Base-by-base conservation (phyloP, 129 eudicot genomes). In the Glebionis coronaria region DNA sequence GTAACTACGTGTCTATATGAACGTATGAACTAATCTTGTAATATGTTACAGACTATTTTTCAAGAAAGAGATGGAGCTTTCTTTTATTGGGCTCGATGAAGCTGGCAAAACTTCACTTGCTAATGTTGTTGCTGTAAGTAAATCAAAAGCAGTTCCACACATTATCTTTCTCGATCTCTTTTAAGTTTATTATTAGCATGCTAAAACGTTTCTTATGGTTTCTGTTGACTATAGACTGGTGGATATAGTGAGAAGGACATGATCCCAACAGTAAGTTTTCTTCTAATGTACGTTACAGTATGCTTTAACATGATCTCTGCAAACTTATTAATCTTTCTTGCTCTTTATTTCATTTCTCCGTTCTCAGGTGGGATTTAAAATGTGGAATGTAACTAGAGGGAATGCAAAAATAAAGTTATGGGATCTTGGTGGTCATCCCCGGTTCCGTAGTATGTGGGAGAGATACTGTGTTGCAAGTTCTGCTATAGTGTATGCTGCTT, bases 381-480 rank as follows among this genome's bases (percentile, higher is more conserved):
- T 93, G 99, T 84, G 90, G 53, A 93, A 93, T 67, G 99, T 93
- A 44, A 93, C 97, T 49, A 93, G 89, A 78, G 99, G 99, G 67
- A 93, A 89, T 76, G 99, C 89, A 12, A 93, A 97, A 45, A 93
- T 93, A 66, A 93, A 93, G 77, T 71, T 93, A 80, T 93, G 99
- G 99, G 99, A 93, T 87, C 99, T 93, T 81, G 99, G 97, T 58
- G 99, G 99, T 73, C 99, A 93, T 75, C 99, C 99, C 60, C 85
- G 99, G 63, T 93, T 93, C 63, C 89, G 99, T 53, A 93, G 99
- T 60, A 93, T 93, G 97, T 93, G 99, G 99, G 99, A 93, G 82
- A 79, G 97, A 86, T 93, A 93, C 51, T 93, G 99, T 57, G 95
- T 95, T 81, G 95, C 99, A 38, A 97, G 89, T 74, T 93, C 99